Percentiles rank a stretch among this genome's conserved stretches.
phyloP scores from a whole-genome alignment of 1,139 yeast species.

The Meyerozyma sp. region DNA sequence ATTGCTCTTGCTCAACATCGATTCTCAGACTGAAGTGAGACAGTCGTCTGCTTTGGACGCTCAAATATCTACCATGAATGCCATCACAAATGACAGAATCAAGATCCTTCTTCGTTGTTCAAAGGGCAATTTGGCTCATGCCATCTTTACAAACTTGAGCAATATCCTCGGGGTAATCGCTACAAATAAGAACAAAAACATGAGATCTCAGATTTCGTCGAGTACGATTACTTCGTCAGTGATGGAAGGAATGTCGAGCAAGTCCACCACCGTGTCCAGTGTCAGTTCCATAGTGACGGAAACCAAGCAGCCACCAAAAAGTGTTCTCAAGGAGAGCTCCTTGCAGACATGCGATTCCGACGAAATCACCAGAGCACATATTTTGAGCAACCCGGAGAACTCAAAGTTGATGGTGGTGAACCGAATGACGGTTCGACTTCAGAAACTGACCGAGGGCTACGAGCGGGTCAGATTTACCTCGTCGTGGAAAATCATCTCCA shows the following conservation, averaged over 20 bases:
- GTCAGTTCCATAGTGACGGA: conserved; percentile 15
- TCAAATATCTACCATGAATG: conserved; percentile 29
- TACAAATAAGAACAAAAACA: conserved; percentile 5
- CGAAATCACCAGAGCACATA: conserved; percentile 10
- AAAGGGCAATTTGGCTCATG: conserved; percentile 21
- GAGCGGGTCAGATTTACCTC: conserved; percentile 29
- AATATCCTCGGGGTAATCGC: conserved; percentile 21
- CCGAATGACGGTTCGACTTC: conserved; percentile 34
- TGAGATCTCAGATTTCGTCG: conserved; percentile 17
- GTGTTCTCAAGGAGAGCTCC: conserved; percentile 3
- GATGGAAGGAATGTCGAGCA: conserved; percentile 24
- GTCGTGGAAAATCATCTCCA: conserved; percentile 40
- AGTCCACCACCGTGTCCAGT: conserved; percentile 35
- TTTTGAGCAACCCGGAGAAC: conserved; percentile 12
- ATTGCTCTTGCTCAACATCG: conserved; percentile 29
- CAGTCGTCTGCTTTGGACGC: conserved; percentile 39
- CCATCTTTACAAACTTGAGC: conserved; percentile 21
- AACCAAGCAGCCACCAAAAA: neutral
- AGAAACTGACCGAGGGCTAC: conserved; percentile 30
- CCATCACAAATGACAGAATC: conserved; percentile 24
- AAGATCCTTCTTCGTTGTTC: conserved; percentile 33
- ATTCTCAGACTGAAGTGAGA: conserved; percentile 20
- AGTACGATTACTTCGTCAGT: conserved; percentile 34
- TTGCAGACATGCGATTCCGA: conserved; percentile 7
- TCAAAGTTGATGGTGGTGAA: conserved; percentile 17